phyloP scores from a whole-genome alignment of 208 protist genomes.

The Crithidia bombi region DNA sequence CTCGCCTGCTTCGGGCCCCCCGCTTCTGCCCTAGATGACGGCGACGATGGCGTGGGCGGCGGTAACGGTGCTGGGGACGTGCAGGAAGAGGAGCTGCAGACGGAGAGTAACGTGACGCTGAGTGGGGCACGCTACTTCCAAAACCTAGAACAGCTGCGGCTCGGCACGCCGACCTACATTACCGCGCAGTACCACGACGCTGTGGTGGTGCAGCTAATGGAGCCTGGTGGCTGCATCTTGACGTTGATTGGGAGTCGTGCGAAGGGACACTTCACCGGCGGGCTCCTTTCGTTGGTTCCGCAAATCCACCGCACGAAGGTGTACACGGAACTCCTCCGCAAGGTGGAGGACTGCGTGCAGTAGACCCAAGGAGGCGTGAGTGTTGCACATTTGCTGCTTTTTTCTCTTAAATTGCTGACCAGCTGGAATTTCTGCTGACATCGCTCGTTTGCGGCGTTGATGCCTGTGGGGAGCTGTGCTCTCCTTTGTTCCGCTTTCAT shows the following conservation, averaged over 20 bases:
- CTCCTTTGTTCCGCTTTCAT: no score
- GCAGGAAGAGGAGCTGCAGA: conserved; percentile 39
- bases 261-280: conserved; percentile 77
- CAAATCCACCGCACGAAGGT: conserved; percentile 51
- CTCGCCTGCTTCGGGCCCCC: conserved; percentile 69
- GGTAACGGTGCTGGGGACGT: conserved; percentile 7
- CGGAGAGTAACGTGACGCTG: conserved; percentile 85
- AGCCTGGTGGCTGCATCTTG: conserved; percentile 52
- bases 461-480: no score
- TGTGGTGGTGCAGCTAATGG: conserved; percentile 76
- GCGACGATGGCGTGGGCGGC: conserved; percentile 17
- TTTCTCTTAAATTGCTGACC: neutral
- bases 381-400: neutral
- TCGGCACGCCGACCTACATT: conserved; percentile 73
- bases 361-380: neutral
- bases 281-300: conserved; percentile 69
- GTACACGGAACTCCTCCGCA: conserved; percentile 30
- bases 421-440: no score
- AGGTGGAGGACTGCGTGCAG: conserved; percentile 38
- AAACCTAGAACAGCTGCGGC: conserved; percentile 77
- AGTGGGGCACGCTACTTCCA: conserved; percentile 81
- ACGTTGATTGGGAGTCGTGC: conserved; percentile 84
- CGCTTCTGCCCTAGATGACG: neutral
- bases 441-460: no score
- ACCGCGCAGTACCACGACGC: conserved; percentile 86